Evolutionary conservation across 1,284 basidiomycete genomes (phyloP).

Genomic region (Marasmius oreades): DNA sequence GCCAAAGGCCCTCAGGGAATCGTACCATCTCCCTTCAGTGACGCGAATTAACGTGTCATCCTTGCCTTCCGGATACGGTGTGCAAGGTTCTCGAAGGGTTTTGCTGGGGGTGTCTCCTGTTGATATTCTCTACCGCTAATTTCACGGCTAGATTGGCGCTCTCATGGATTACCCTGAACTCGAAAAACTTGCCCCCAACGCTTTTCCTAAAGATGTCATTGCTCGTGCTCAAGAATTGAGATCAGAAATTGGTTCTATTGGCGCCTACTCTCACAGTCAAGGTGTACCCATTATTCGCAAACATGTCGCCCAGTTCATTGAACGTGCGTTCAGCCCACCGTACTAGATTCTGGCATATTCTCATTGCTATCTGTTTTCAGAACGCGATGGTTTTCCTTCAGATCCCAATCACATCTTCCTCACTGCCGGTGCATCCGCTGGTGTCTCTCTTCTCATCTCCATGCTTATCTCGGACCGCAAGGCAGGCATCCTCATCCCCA

Average conservation of each 20-base stretch:
- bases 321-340: constrained; percentile 47
- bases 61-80: too few species aligned
- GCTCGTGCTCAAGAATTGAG: constrained; percentile 79
- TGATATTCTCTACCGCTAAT: not conserved
- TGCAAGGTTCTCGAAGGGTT: too few species aligned
- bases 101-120: too few species aligned
- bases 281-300: constrained; percentile 88
- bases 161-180: constrained; percentile 92
- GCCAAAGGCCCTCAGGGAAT: not conserved
- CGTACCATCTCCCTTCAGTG: not conserved
- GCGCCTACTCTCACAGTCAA: constrained; percentile 96
- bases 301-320: constrained; percentile 88
- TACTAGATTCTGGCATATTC: not conserved
- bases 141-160: constrained; percentile 68
- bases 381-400: constrained; percentile 85
- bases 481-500: constrained; percentile 89
- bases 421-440: constrained; percentile 90
- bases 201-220: constrained; percentile 87
- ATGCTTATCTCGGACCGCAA: constrained; percentile 69
- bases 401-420: constrained; percentile 90
- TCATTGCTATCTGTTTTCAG: constrained; percentile 35
- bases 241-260: constrained; percentile 89
- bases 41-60: too few species aligned
- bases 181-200: constrained; percentile 70
- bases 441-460: constrained; percentile 86